phyloP scores from a whole-genome alignment of 2,329 filamentous ascomycete species.

The Fusarium agapanthi region DNA sequence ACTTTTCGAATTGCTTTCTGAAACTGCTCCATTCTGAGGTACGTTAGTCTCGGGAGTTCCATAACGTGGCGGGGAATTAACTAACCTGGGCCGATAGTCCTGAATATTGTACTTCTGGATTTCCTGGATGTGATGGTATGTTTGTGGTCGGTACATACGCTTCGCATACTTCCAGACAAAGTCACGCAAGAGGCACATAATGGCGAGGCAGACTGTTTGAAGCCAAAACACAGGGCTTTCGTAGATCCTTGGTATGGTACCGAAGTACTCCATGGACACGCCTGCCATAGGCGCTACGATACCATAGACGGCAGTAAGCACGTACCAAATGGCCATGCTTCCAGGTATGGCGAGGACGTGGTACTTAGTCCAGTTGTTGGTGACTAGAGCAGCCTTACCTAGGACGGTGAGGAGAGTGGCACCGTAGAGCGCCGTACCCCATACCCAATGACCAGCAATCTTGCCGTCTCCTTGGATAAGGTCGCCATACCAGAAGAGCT shows the following conservation, averaged over 20 bases:
- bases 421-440: constrained; percentile 95
- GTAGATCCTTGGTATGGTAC: constrained; percentile 83
- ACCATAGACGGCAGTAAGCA: constrained; percentile 88
- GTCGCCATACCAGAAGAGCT: constrained; percentile 84
- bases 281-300: constrained; percentile 83
- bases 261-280: constrained; percentile 85
- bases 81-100: constrained; percentile 92
- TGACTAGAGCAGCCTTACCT: constrained; percentile 92
- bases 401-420: constrained; percentile 93
- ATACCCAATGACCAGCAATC: constrained; percentile 94
- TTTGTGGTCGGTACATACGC: constrained; percentile 95
- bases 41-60: constrained; percentile 9
- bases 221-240: constrained; percentile 88
- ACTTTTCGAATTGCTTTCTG: constrained; percentile 99
- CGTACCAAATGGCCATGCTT: constrained; percentile 89
- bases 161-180: constrained; percentile 98
- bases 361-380: constrained; percentile 99
- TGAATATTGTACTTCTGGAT: constrained; percentile 99
- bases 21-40: constrained; percentile 93
- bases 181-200: constrained; percentile 85
- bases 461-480: constrained; percentile 81
- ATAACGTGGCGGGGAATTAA: background rate
- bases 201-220: constrained; percentile 82
- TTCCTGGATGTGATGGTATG: constrained; percentile 98
- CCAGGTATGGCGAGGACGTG: constrained; percentile 95